A percentile compares a stretch with the other conserved stretches of the same genome.
Conservation (phyloP, 2,329 filamentous ascomycete genomes). For the Cladophialophora bantiana region DNA sequence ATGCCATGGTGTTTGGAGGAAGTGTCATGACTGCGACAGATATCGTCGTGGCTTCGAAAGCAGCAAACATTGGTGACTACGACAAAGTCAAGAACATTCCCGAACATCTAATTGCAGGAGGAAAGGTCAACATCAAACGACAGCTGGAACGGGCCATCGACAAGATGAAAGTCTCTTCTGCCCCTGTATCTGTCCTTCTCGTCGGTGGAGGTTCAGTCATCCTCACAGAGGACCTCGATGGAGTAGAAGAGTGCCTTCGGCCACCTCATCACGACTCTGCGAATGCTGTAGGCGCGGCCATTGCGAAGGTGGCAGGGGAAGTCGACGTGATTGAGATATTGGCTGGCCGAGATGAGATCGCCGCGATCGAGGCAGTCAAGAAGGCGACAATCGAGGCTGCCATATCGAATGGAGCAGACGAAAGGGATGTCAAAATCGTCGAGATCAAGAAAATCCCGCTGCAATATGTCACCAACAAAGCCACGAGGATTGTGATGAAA, state of each 20-base stretch:
- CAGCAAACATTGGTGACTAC: slow-evolving; percentile 39
- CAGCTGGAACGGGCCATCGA: slow-evolving; percentile 63
- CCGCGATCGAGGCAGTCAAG: slow-evolving; percentile 37
- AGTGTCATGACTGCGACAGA: slow-evolving; percentile 61
- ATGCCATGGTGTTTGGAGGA: slow-evolving; percentile 63
- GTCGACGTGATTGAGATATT: slow-evolving; percentile 59
- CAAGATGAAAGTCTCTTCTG: slow-evolving; percentile 63
- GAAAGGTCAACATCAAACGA: slow-evolving; percentile 50
- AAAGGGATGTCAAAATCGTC: slow-evolving; percentile 41
- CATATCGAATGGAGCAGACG: slow-evolving; percentile 31
- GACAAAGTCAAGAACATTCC: slow-evolving; percentile 38
- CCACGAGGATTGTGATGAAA: slow-evolving; percentile 47
- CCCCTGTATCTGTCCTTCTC: slow-evolving; percentile 58
- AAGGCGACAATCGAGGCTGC: slow-evolving; percentile 38
- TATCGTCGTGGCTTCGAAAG: slow-evolving; percentile 53
- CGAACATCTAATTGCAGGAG: slow-evolving; percentile 48
- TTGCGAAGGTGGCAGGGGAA: slow-evolving; percentile 62
- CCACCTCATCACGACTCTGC: slow-evolving; percentile 62
- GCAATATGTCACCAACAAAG: slow-evolving; percentile 44
- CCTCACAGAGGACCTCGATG: slow-evolving; percentile 55
- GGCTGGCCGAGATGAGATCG: slow-evolving; percentile 37
- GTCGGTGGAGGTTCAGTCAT: slow-evolving; percentile 66
- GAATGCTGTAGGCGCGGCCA: slow-evolving; percentile 68
- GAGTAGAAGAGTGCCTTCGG: slow-evolving; percentile 58
- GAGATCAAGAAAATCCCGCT: slow-evolving; percentile 45